phyloP scores from a whole-genome alignment of 805 yeast genomes.

The Isabelozyma pseudorhagii region DNA sequence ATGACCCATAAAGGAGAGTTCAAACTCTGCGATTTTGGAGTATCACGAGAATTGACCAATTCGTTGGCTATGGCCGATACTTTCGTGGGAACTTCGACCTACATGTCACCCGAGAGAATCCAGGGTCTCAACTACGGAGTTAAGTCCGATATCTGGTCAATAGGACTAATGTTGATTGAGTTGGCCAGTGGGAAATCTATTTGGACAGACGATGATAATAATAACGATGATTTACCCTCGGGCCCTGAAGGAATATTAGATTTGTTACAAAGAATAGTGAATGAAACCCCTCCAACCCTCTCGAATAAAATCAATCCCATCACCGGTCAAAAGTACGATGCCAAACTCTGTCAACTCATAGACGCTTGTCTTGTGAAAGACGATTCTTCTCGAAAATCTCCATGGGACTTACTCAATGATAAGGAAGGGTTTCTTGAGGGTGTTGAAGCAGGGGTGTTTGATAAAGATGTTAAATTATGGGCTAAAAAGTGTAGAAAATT shows the following conservation, averaged over 20 bases:
- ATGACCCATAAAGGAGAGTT: constrained; percentile 84
- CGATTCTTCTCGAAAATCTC: constrained; percentile 63
- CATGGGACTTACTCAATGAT: constrained; percentile 58
- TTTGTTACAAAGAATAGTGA: constrained; percentile 85
- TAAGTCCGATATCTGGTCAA: constrained; percentile 97
- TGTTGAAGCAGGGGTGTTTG: constrained; percentile 27
- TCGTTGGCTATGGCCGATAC: constrained; percentile 88
- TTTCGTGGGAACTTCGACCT: constrained; percentile 95
- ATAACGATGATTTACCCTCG: constrained; percentile 20
- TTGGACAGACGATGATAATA: constrained; percentile 53
- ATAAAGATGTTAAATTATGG: constrained; percentile 39
- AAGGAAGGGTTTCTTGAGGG: constrained; percentile 25
- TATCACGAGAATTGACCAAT: constrained; percentile 83
- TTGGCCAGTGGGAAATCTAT: constrained; percentile 84
- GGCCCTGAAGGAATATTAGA: constrained; percentile 86
- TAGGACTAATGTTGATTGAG: constrained; percentile 88
- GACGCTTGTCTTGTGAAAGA: constrained; percentile 73
- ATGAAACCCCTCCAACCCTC: constrained; percentile 83
- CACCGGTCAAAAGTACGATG: constrained; percentile 33
- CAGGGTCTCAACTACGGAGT: constrained; percentile 92
- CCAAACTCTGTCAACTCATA: constrained; percentile 62
- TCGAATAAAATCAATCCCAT: constrained; percentile 26
- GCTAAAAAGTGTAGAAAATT: constrained; percentile 36
- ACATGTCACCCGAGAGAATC: constrained; percentile 95
- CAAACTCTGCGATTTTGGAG: constrained; percentile 96